These are phyloP conservation scores for Ilex asprella DNA, from an alignment of 257 asterid species.

Conservation along the genomic window DNA sequence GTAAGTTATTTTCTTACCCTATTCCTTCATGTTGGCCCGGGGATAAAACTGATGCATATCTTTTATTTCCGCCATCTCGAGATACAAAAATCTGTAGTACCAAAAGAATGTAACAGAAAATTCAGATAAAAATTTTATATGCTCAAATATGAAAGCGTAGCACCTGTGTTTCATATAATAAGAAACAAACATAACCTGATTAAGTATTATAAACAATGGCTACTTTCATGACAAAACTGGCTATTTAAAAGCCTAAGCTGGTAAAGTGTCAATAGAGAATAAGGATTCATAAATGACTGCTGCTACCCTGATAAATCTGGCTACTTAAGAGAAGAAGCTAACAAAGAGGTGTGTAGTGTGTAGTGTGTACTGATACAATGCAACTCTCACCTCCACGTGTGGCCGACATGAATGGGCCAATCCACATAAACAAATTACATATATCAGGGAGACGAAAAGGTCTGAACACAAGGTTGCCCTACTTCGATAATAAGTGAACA, in stretches of 20 bases:
- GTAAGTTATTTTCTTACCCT: constrained; percentile 54
- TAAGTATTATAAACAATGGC: background rate
- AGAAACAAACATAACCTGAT: no score
- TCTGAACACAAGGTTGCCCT: background rate
- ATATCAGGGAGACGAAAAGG: background rate
- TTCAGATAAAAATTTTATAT: background rate
- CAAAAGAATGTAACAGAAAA: constrained; percentile 6
- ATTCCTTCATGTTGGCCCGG: constrained; percentile 85
- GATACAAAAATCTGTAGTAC: constrained; percentile 76
- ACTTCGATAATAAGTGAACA: background rate
- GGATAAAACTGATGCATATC: constrained; percentile 79
- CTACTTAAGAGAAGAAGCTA: background rate
- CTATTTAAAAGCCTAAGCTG: background rate
- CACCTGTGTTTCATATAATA: no score
- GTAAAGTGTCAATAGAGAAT: background rate
- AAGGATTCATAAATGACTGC: background rate
- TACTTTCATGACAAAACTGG: background rate
- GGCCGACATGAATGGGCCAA: background rate
- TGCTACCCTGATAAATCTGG: background rate
- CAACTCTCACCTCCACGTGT: background rate
- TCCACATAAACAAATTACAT: background rate
- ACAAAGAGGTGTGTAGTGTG: background rate
- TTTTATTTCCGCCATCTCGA: constrained; percentile 93
- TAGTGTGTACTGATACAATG: background rate
- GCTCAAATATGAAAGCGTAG: background rate